phyloP scores from a whole-genome alignment of 352 stramenopile species.

The Pythium diclinum region DNA sequence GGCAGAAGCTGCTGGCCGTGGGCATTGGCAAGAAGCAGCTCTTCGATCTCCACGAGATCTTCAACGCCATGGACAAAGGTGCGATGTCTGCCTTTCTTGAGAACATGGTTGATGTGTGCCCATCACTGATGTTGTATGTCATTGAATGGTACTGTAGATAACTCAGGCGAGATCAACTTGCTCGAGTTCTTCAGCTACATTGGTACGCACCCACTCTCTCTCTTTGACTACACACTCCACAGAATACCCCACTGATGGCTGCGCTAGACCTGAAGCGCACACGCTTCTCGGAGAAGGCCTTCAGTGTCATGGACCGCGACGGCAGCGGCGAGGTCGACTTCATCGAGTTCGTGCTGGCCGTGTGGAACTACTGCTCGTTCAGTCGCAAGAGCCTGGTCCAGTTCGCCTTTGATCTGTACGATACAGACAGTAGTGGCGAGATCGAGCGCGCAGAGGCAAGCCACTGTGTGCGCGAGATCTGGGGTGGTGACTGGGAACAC shows the following conservation, averaged over 20 bases:
- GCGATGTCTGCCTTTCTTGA: not conserved
- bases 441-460: conserved; percentile 56
- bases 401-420: conserved; percentile 76
- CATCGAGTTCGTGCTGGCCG: conserved; percentile 67
- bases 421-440: conserved; percentile 61
- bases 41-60: conserved; percentile 49
- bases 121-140: too few relatives aligned
- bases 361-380: conserved; percentile 84
- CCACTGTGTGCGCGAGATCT: conserved; percentile 53
- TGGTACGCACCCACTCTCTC: conserved; percentile 24
- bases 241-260: not conserved
- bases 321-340: conserved; percentile 68
- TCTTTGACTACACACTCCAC: too few relatives aligned
- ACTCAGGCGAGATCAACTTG: conserved; percentile 62
- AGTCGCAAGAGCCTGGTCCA: conserved; percentile 52
- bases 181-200: conserved; percentile 72
- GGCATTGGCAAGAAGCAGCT: conserved; percentile 50
- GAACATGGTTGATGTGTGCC: not conserved
- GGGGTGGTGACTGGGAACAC: conserved; percentile 51
- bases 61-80: conserved; percentile 55
- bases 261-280: conserved; percentile 48
- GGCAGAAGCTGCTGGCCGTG: conserved; percentile 38
- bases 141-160: conserved; percentile 29
- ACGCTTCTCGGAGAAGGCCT: conserved; percentile 68
- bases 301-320: conserved; percentile 69